Evolutionary conservation across 176 grass and related monocot species (phyloP).

Genomic region (Rhynchospora tenuis): DNA sequence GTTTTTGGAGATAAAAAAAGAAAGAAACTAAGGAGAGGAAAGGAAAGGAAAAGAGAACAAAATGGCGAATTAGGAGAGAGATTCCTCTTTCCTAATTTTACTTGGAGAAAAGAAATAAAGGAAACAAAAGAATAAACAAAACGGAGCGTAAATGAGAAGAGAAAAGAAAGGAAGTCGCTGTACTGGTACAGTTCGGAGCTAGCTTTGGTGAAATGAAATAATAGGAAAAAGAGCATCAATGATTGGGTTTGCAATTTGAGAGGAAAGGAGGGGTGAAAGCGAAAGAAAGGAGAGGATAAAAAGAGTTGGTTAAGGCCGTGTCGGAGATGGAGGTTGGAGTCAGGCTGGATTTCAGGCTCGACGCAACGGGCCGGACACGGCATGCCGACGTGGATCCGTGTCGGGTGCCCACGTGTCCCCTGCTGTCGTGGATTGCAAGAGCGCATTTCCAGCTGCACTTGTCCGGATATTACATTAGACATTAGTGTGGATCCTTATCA

Average conservation of each 20-base stretch:
- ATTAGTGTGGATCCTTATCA: neutral
- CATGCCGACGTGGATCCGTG: neutral
- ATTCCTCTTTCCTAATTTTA: constrained; percentile 17
- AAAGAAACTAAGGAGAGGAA: neutral
- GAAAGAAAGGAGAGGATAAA: neutral
- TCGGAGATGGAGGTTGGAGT: constrained; percentile 1
- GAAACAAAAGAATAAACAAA: neutral
- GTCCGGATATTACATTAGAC: neutral
- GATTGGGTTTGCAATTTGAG: neutral
- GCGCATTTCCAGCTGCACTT: neutral
- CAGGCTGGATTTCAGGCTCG: constrained; percentile 1
- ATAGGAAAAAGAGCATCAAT: neutral
- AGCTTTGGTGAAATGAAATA: neutral
- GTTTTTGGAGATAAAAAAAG: constrained; percentile 6
- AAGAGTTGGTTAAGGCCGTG: neutral
- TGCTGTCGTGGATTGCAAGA: neutral
- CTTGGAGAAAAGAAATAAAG: neutral
- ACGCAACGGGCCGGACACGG: neutral
- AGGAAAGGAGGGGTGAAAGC: neutral
- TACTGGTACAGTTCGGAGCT: neutral
- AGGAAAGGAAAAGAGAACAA: neutral
- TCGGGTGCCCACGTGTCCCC: constrained; percentile 11
- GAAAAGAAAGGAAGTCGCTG: neutral
- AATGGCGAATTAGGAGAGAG: neutral
- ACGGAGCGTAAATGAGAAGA: neutral